Conservation (phyloP, 306 rosid genomes). For the Abrus precatorius region DNA sequence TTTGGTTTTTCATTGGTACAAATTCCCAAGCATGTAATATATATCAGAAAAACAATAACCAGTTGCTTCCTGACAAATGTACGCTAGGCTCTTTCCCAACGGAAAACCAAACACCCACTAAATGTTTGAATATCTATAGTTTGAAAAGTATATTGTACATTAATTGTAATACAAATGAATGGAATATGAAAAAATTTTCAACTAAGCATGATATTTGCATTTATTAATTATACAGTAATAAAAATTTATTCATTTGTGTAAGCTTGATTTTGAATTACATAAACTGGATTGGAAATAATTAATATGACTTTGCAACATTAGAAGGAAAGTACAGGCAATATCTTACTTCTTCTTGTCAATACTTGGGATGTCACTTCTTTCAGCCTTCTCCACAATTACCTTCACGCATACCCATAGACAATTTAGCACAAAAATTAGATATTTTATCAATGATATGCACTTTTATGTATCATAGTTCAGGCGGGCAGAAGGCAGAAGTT, state of each 20-base stretch:
- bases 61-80: too few species aligned
- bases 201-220: not conserved
- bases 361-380: slow-evolving; percentile 83
- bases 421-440: slow-evolving; percentile 27
- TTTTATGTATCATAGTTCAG: not conserved
- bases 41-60: too few species aligned
- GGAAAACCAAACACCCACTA: not conserved
- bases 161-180: not conserved
- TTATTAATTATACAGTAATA: not conserved
- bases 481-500: slow-evolving; percentile 8
- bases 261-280: slow-evolving; percentile 7
- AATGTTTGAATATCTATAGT: not conserved
- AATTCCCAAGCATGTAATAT: too few species aligned
- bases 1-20: too few species aligned
- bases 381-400: slow-evolving; percentile 92
- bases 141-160: not conserved
- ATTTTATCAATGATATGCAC: slow-evolving; percentile 10
- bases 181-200: not conserved
- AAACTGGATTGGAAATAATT: not conserved
- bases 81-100: too few species aligned
- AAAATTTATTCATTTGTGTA: not conserved
- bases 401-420: slow-evolving; percentile 51
- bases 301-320: slow-evolving; percentile 23
- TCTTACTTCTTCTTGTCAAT: slow-evolving; percentile 88
- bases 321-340: slow-evolving; percentile 16